Base-by-base conservation (phyloP, 495 filamentous ascomycete species). In the Aspergillus mulundensis region DNA sequence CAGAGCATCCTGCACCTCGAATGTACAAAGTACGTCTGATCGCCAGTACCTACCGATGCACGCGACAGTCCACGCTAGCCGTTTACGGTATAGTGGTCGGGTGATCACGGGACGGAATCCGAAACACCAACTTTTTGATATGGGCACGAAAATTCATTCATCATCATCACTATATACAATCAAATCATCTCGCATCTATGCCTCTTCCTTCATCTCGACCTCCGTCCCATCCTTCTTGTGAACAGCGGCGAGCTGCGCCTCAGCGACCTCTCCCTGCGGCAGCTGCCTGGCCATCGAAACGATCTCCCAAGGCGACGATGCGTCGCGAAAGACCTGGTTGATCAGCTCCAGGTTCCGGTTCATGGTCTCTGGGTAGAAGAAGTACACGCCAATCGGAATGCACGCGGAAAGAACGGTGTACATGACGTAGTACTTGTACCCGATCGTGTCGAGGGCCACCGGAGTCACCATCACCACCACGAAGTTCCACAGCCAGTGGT, bases 291-390 rank as follows among this genome's bases (percentile, higher is more conserved):
- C 53, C 53, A 48, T 56, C 1, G 32, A 28, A 8, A 41, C 42
- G 39, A 48, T 28, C 16, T 40, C 32, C 53, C 53, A 56, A 6
- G 34, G 34, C 18, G 48, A 40, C 3, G 19, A n/a, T 11, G 48
- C 48, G 10, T 50, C 48, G 20, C 48, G 48, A 63, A 86, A 84
- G 63, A 85, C 76, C 71, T 76, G 75, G 54, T 77, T 77, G 6
- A 87, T 77, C 68, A 86, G 82, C 68, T 88, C 85, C 43, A 87
- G 78, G 19, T 83, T 84, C 18, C 81, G 80, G 40, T 82, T 81
- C 65, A 78, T 79, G 21, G 84, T 88, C 77, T 88, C 84, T 41
- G 86, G 77, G 60, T 84, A 88, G 70, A 83, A 80, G 73, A 85
- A 81, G 70, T 83, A 87, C 21, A 86, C 80, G 32, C 81, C 76